phyloP scores from a whole-genome alignment of 805 yeast genomes.

The Ogataea kodamae region DNA sequence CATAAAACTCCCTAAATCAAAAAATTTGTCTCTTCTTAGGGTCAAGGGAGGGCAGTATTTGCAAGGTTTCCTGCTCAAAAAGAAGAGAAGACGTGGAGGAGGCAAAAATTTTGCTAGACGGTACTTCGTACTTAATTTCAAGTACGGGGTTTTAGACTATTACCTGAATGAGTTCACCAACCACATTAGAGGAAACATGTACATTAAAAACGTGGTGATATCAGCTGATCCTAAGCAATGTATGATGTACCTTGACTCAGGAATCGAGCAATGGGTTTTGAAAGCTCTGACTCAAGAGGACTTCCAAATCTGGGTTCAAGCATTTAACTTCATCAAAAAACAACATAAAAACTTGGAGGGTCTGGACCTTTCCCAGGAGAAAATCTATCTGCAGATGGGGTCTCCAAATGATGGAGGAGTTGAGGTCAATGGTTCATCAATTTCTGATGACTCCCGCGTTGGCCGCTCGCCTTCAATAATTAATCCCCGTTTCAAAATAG shows the following conservation, averaged over 20 bases:
- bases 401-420: constrained; percentile 4
- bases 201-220: constrained; percentile 74
- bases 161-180: constrained; percentile 67
- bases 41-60: constrained; percentile 66
- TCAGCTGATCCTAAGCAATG: constrained; percentile 67
- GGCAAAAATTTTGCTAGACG: constrained; percentile 84
- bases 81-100: constrained; percentile 69
- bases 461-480: constrained; percentile 13
- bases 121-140: constrained; percentile 77
- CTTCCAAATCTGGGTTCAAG: constrained; percentile 80
- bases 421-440: neutral
- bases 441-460: constrained; percentile 17
- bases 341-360: constrained; percentile 18
- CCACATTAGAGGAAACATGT: constrained; percentile 87
- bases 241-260: constrained; percentile 83
- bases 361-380: constrained; percentile 1
- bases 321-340: constrained; percentile 55
- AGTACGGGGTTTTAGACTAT: constrained; percentile 79
- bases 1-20: constrained; percentile 14
- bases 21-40: constrained; percentile 30
- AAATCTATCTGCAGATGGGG: constrained; percentile 1
- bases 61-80: constrained; percentile 74
- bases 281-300: constrained; percentile 63
- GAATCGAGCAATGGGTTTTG: constrained; percentile 90
- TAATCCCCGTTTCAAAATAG: constrained; percentile 13